Evolutionary conservation across 192 early-diverging fungal species (phyloP).

Genomic region (Entomortierella chlamydospora): DNA sequence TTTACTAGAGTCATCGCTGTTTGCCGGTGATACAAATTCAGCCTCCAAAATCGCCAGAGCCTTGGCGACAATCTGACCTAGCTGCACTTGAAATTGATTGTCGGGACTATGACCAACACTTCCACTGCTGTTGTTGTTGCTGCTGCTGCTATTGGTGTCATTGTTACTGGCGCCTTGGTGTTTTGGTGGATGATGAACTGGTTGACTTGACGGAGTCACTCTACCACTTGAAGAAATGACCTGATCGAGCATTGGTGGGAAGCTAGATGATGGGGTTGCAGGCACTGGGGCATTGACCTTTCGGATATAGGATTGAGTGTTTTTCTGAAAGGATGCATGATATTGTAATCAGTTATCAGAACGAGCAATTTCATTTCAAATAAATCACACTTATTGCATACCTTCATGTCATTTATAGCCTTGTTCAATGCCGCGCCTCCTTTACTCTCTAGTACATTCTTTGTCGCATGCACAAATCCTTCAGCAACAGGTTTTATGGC

Average conservation of each 20-base stretch:
- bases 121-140: neutral
- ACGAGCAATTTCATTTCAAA: slow-evolving; percentile 45
- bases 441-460: slow-evolving; percentile 67
- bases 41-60: slow-evolving; percentile 58
- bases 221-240: slow-evolving; percentile 21
- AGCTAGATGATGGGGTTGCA: slow-evolving; percentile 10
- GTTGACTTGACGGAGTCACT: slow-evolving; percentile 15
- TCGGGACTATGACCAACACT: slow-evolving; percentile 14
- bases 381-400: neutral
- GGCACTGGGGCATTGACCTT: slow-evolving; percentile 19
- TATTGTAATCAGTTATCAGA: neutral
- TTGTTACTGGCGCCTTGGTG: slow-evolving; percentile 8
- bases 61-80: slow-evolving; percentile 55
- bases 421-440: slow-evolving; percentile 65
- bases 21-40: slow-evolving; percentile 44
- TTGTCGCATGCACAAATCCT: slow-evolving; percentile 62
- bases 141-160: too few relatives aligned
- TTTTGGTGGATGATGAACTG: slow-evolving; percentile 7
- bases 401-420: slow-evolving; percentile 60
- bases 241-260: slow-evolving; percentile 47
- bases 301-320: slow-evolving; percentile 44
- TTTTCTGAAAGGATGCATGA: slow-evolving; percentile 35
- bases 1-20: slow-evolving; percentile 1
- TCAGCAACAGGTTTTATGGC: slow-evolving; percentile 63
- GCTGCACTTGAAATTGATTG: slow-evolving; percentile 45